Percentiles rank a stretch among this genome's conserved stretches.
These are phyloP conservation scores for Kodamaea jinghongensis DNA, from an alignment of 805 yeast genomes.

Conservation along the genomic window DNA sequence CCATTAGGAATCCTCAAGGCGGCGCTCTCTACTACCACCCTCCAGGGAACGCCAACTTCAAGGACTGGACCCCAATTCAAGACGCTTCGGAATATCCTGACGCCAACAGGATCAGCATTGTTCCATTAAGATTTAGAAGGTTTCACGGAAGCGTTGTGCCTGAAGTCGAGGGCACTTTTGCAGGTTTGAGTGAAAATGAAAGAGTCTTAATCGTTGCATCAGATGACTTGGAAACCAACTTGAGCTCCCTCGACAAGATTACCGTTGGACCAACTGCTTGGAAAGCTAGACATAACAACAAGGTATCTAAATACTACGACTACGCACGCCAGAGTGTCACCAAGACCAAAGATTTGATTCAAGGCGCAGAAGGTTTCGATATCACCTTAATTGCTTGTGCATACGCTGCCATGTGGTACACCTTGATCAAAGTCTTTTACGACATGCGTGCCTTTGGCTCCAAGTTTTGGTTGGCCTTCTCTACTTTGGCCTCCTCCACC, in stretches of 20 bases:
- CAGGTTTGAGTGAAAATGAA: conserved; percentile 41
- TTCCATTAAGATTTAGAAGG: conserved; percentile 58
- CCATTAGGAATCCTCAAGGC: conserved; percentile 33
- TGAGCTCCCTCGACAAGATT: conserved; percentile 24
- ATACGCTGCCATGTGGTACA: conserved; percentile 83
- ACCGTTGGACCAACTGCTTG: conserved; percentile 45
- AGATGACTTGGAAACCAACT: conserved; percentile 22
- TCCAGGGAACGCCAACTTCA: conserved; percentile 30
- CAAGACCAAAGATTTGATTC: conserved; percentile 46
- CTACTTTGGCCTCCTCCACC: conserved; percentile 73
- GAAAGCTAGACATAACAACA: conserved; percentile 58
- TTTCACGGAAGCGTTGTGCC: conserved; percentile 42
- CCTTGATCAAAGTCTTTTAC: conserved; percentile 67
- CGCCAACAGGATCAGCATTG: conserved; percentile 47
- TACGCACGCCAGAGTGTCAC: conserved; percentile 40
- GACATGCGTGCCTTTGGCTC: conserved; percentile 81
- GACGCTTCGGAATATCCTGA: conserved; percentile 39
- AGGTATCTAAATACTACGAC: conserved; percentile 55
- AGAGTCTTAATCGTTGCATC: conserved; percentile 39
- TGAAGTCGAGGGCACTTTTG: conserved; percentile 35
- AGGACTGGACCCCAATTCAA: conserved; percentile 49
- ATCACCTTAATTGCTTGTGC: conserved; percentile 76
- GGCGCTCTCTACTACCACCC: conserved; percentile 35
- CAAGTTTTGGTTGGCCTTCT: conserved; percentile 79
- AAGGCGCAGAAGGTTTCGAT: conserved; percentile 83